Evolutionary conservation across 169 alveolate genomes (phyloP).

Genomic region (Plasmodium sp.): DNA sequence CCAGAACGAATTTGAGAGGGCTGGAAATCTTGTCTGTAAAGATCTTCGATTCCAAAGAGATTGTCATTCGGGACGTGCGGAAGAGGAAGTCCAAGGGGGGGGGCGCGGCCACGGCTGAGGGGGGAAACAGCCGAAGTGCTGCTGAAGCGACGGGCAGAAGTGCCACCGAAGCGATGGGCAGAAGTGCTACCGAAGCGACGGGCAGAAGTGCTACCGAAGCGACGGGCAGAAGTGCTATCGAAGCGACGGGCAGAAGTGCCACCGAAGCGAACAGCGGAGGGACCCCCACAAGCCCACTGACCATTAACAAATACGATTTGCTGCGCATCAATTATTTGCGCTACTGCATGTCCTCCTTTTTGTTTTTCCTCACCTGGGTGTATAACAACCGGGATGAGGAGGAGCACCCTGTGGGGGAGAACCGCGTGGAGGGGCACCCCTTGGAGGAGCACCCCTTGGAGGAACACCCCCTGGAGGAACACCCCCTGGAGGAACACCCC

Average conservation of each 20-base stretch:
- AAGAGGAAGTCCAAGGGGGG: neutral
- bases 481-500: too few species aligned
- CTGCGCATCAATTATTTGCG: conserved; percentile 20
- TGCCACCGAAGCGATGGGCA: neutral
- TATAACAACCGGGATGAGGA: conserved; percentile 16
- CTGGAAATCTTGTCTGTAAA: conserved; percentile 17
- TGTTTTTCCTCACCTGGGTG: neutral
- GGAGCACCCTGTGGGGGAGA: neutral
- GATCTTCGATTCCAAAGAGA: conserved; percentile 53
- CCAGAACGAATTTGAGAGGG: conserved; percentile 20
- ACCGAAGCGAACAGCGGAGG: neutral
- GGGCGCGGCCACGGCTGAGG: neutral
- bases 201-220: neutral
- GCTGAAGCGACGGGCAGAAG: too few species aligned
- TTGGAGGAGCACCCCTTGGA: neutral
- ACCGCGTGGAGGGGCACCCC: neutral
- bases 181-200: too few species aligned
- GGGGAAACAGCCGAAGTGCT: neutral
- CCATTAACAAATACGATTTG: conserved; percentile 11
- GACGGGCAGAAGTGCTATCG: neutral
- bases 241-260: neutral
- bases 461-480: neutral
- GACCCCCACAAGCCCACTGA: neutral
- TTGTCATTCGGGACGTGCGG: neutral
- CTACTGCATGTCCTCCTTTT: neutral